Conservation (phyloP, 1,139 yeast species). For the Debaryomyces subglobosus region DNA sequence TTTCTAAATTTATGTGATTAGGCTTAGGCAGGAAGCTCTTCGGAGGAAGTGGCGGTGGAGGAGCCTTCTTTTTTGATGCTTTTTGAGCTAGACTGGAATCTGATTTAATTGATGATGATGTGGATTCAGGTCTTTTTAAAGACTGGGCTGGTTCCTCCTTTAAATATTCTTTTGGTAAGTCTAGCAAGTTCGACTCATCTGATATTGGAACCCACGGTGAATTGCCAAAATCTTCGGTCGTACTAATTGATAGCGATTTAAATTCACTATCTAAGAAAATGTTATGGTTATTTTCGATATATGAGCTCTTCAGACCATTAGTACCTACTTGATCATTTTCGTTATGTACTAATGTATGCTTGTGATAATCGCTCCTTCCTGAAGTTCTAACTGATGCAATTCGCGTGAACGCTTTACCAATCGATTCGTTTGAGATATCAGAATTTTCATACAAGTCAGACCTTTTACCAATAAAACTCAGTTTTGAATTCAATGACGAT, state of each 20-base stretch:
- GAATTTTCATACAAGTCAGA: slow-evolving; percentile 10
- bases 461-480: slow-evolving; percentile 7
- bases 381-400: slow-evolving; percentile 45
- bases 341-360: slow-evolving; percentile 38
- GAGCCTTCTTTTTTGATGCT: slow-evolving; percentile 40
- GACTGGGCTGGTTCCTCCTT: slow-evolving; percentile 18
- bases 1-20: not conserved
- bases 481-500: slow-evolving; percentile 8
- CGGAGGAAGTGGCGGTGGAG: slow-evolving; percentile 46
- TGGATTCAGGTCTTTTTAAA: not conserved
- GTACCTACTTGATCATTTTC: slow-evolving; percentile 7
- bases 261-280: slow-evolving; percentile 20
- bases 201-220: not conserved
- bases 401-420: slow-evolving; percentile 32
- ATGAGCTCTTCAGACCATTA: slow-evolving; percentile 11
- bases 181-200: slow-evolving; percentile 26
- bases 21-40: slow-evolving; percentile 12
- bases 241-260: not conserved
- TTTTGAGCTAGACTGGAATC: slow-evolving; percentile 4
- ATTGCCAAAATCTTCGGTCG: not conserved
- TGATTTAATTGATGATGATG: slow-evolving; percentile 9
- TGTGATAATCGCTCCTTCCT: slow-evolving; percentile 40
- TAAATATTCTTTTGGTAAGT: slow-evolving; percentile 41
- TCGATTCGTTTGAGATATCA: slow-evolving; percentile 25
- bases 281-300: slow-evolving; percentile 24